Conservation (phyloP, 805 yeast genomes). For the Metschnikowia shivogae region DNA sequence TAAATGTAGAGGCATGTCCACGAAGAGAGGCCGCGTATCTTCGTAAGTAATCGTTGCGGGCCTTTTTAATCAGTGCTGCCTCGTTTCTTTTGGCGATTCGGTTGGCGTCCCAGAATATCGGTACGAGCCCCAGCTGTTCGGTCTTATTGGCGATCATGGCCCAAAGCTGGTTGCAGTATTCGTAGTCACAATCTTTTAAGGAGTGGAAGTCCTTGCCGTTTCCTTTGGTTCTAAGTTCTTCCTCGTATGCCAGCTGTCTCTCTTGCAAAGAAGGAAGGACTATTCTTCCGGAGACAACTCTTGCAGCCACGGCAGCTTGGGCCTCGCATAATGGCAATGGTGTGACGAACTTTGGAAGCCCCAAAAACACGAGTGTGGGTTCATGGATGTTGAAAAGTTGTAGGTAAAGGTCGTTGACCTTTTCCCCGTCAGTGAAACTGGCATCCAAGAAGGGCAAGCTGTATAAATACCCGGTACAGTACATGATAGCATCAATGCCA, state of each 20-base stretch:
- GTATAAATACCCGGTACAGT: slow-evolving; percentile 20
- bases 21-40: slow-evolving; percentile 15
- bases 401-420: slow-evolving; percentile 13
- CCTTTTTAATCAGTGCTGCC: slow-evolving; percentile 15
- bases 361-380: slow-evolving; percentile 16
- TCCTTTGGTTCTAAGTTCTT: slow-evolving; percentile 12
- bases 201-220: slow-evolving; percentile 17
- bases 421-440: slow-evolving; percentile 13
- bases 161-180: slow-evolving; percentile 19
- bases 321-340: slow-evolving; percentile 19
- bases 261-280: slow-evolving; percentile 10
- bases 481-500: slow-evolving; percentile 15
- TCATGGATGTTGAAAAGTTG: slow-evolving; percentile 17
- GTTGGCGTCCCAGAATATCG: slow-evolving; percentile 19
- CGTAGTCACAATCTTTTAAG: slow-evolving; percentile 17
- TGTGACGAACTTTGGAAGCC: slow-evolving; percentile 13
- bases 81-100: slow-evolving; percentile 13
- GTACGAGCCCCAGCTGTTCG: slow-evolving; percentile 18
- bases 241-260: slow-evolving; percentile 7
- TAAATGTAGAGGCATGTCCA: slow-evolving; percentile 13
- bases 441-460: slow-evolving; percentile 16
- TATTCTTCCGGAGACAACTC: slow-evolving; percentile 16
- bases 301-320: slow-evolving; percentile 18
- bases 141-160: slow-evolving; percentile 13
- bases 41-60: slow-evolving; percentile 12